Conservation (phyloP, 305 asterid species). For the Rubia occidens region DNA sequence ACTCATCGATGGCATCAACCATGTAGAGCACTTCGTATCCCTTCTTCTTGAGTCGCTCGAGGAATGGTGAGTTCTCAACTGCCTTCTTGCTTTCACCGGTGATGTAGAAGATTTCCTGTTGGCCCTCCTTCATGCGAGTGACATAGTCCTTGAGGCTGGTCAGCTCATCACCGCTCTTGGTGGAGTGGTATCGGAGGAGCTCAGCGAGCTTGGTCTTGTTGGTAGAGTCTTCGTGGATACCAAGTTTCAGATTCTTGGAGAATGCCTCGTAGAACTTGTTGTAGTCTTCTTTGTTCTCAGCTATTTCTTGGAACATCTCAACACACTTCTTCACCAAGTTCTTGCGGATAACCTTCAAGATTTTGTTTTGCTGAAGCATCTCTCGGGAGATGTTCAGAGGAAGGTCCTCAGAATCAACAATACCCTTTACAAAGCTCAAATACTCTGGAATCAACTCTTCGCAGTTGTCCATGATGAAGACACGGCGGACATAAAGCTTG, state of each 20-base stretch:
- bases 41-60: slow-evolving; percentile 75
- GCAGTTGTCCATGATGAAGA: slow-evolving; percentile 81
- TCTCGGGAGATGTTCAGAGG: slow-evolving; percentile 54
- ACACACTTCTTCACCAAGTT: slow-evolving; percentile 40
- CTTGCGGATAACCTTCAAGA: slow-evolving; percentile 38
- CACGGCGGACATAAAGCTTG: slow-evolving; percentile 76
- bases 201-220: slow-evolving; percentile 66
- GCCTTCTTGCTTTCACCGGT: slow-evolving; percentile 87
- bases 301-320: slow-evolving; percentile 37
- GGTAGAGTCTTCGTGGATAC: slow-evolving; percentile 71
- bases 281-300: slow-evolving; percentile 42
- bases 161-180: slow-evolving; percentile 54
- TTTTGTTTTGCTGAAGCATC: slow-evolving; percentile 40
- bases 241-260: slow-evolving; percentile 54
- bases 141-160: slow-evolving; percentile 86
- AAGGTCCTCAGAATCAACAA: slow-evolving; percentile 79
- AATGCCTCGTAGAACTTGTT: slow-evolving; percentile 38
- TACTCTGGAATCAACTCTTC: slow-evolving; percentile 76
- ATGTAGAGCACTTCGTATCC: slow-evolving; percentile 66
- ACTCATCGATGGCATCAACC: slow-evolving; percentile 90
- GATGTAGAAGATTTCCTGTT: slow-evolving; percentile 58
- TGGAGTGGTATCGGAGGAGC: slow-evolving; percentile 52
- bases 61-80: slow-evolving; percentile 84
- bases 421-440: slow-evolving; percentile 65
- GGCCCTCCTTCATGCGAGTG: slow-evolving; percentile 83